Conservation (phyloP, 192 early-diverging fungal genomes). For the Chytriomyces sp. region DNA sequence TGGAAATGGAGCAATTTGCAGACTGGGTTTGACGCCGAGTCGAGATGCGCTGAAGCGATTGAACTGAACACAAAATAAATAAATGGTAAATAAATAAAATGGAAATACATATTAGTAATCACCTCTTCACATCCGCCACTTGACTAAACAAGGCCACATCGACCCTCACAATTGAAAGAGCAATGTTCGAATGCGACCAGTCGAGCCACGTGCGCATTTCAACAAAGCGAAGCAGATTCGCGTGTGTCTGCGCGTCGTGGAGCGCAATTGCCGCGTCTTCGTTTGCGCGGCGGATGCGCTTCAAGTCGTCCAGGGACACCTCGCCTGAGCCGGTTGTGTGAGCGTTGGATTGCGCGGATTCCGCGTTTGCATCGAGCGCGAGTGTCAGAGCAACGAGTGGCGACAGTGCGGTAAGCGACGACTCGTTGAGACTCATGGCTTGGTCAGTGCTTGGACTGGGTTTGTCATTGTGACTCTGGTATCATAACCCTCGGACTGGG, state of each 20-base stretch:
- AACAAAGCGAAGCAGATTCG: neutral
- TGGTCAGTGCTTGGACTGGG: no score
- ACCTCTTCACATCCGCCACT: constrained; percentile 2
- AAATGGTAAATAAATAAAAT: neutral
- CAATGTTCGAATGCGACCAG: neutral
- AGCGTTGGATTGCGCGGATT: no score
- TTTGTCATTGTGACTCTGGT: no score
- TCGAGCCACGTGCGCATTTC: neutral
- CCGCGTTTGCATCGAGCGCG: no score
- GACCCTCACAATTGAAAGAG: neutral
- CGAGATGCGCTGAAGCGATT: neutral
- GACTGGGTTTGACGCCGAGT: neutral
- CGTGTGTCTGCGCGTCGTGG: neutral
- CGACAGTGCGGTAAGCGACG: no score
- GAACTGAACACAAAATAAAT: neutral
- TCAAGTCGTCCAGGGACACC: neutral
- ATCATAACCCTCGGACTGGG: no score
- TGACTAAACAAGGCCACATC: neutral
- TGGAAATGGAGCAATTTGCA: neutral
- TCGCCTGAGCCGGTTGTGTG: no score
- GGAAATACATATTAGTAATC: neutral
- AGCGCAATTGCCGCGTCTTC: constrained; percentile 3
- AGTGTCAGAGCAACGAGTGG: no score
- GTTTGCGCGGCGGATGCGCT: neutral
- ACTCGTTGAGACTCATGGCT: no score